Base-by-base conservation (phyloP, 768 basidiomycete genomes). In the Mycena galericulata region DNA sequence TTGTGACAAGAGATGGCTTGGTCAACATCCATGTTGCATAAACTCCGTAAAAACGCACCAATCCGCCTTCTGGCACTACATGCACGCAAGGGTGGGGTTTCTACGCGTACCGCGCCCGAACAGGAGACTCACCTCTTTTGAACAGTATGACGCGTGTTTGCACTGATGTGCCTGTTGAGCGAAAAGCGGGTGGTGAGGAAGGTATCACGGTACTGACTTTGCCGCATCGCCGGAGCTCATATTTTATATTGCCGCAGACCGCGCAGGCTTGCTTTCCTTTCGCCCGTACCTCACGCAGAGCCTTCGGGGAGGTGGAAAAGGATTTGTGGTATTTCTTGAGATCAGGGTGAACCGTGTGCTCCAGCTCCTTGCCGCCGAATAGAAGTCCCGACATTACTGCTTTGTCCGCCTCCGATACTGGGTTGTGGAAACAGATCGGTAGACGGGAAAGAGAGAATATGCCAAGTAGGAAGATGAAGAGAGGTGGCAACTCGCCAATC, bases 241-340 rank as follows among this genome's bases (percentile, higher is more conserved):
- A 26, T 51, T 50, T 22, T 22, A 45, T 1, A 18, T 43, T 45
- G 20, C 64, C 56, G 30, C 64, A 65, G 47, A 65, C 56, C 49
- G 64, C 56, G 49, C 64, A 65, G 15, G 56, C 56, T 53, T 65
- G 64, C 57, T 51, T 58, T 45, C 56, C 57, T 47, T 51, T 36
- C 15, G 64, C 49, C 49, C 57, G 46, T 59, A 27, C 30, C 47
- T 58, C 56, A 45, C 64, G 64, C 55, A 65, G 36, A 47, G 58
- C 64, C 56, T 65, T 65, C 30, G 64, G n/a, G 40, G 64, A 59
- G 56, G 64, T 65, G n/a, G n/a, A 45, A 53, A 58, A 65, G 22
- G 56, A 65, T 36, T 65, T 65, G 56, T 65, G 64, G 56, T 65
- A 65, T 53, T 65, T 65, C 56, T 59, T 65, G 64, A 65, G 58